Base-by-base conservation (phyloP, 192 early-diverging fungal species). In the Phlyctochytrium bullatum region DNA sequence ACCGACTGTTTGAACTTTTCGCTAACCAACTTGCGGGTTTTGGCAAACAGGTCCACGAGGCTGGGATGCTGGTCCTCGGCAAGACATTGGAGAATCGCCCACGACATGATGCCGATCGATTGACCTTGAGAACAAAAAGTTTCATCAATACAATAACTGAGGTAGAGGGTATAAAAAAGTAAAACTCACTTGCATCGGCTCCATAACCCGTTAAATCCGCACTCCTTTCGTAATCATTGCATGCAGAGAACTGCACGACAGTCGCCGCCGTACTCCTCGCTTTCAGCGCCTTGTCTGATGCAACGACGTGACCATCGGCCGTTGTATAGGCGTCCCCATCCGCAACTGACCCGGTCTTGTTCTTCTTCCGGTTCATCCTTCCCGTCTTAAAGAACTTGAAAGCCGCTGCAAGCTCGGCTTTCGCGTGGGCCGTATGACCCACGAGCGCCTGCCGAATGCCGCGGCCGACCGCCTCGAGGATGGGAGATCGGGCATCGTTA, bases 201-300 rank as follows among this genome's bases (percentile, higher is more conserved):
- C 89, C 40, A 20, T 14, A 47, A 6, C 40, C 40, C 6, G 10
- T 20, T 20, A 47, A 20, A 69, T 90, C 83, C 32, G 90, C 83
- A 23, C 79, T 85, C n/a, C 84, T 90, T 77, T 90, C 88, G 76
- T 86, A 78, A 61, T 91, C 88, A 1, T 78, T 81, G 73, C 90
- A 90, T 3, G 86, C 82, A 52, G 87, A 90, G 69, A 91, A 89
- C 78, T 82, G 80, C 36, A 88, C 76, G 25, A 92, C 86, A 24
- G 53, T 23, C 2, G 77, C 80, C 27, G 60, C 50, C 6, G 77
- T 61, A 16, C 36, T 63, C 10, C 76, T 60, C 27, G 61, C 61
- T 54, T 74, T 52, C 47, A 64, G 25, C 25, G 36, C 67, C 50
- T 64, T 53, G n/a, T 67, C 57, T 3, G 66, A 32, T 47, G 64